phyloP scores from a whole-genome alignment of 2,329 filamentous ascomycete genomes.

The Penicillium oxalicum region DNA sequence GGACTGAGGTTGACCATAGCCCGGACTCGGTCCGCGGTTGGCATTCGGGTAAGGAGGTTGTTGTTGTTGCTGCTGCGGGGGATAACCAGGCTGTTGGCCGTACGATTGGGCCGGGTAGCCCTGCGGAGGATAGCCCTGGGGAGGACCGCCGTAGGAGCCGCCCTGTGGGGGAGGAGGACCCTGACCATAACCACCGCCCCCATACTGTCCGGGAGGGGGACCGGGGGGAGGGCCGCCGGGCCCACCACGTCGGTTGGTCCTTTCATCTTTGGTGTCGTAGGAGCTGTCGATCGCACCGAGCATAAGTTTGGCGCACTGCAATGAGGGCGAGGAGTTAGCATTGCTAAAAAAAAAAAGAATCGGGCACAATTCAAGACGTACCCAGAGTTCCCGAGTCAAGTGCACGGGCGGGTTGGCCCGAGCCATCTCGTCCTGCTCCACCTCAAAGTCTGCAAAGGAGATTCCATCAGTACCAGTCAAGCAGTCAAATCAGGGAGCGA shows the following conservation, averaged over 20 bases:
- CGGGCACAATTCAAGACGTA: slow-evolving; percentile 18
- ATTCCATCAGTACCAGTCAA: slow-evolving; percentile 15
- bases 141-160: neutral
- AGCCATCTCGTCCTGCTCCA: slow-evolving; percentile 62
- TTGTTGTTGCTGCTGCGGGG: slow-evolving; percentile 8
- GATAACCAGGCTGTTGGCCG: slow-evolving; percentile 11
- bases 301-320: slow-evolving; percentile 57
- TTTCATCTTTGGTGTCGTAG: slow-evolving; percentile 62
- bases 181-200: slow-evolving; percentile 31
- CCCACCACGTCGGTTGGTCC: slow-evolving; percentile 36
- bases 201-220: slow-evolving; percentile 31
- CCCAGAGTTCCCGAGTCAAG: slow-evolving; percentile 60
- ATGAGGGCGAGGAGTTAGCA: neutral
- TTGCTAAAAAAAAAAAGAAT: too few species aligned
- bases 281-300: slow-evolving; percentile 61
- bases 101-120: slow-evolving; percentile 12
- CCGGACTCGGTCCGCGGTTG: slow-evolving; percentile 6
- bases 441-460: slow-evolving; percentile 52
- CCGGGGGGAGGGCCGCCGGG: slow-evolving; percentile 19
- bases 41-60: slow-evolving; percentile 11
- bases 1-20: slow-evolving; percentile 20
- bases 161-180: slow-evolving; percentile 13
- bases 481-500: neutral
- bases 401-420: slow-evolving; percentile 56
- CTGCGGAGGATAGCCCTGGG: slow-evolving; percentile 9